Evolutionary conservation across 805 yeast genomes (phyloP).

Genomic region (Metschnikowia hibisci): DNA sequence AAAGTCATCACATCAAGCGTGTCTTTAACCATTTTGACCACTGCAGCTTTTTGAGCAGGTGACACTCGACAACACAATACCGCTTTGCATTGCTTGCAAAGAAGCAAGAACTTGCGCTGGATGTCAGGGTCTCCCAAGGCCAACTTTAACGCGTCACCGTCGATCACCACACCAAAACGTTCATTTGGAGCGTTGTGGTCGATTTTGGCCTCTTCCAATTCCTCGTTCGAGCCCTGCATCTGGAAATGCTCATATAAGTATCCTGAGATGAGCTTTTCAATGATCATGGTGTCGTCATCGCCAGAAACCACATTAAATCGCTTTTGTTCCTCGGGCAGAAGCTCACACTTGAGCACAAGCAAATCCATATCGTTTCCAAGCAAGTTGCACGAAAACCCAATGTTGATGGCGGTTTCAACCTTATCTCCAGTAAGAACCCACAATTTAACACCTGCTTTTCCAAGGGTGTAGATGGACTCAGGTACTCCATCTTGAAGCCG

Average conservation of each 20-base stretch:
- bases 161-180: conserved; percentile 59
- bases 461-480: conserved; percentile 66
- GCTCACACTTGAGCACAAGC: conserved; percentile 47
- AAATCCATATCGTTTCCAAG: conserved; percentile 74
- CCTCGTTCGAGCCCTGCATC: conserved; percentile 59
- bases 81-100: conserved; percentile 72
- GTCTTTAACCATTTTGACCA: conserved; percentile 62
- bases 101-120: conserved; percentile 53
- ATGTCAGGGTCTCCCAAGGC: conserved; percentile 37
- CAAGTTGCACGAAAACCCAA: conserved; percentile 80
- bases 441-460: conserved; percentile 73
- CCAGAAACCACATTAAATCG: conserved; percentile 20
- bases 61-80: conserved; percentile 84
- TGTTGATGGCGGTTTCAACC: conserved; percentile 85
- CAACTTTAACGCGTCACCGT: conserved; percentile 58
- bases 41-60: conserved; percentile 77
- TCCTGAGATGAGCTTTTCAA: conserved; percentile 46
- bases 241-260: conserved; percentile 54
- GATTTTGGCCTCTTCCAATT: conserved; percentile 45
- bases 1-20: conserved; percentile 69
- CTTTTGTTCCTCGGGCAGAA: conserved; percentile 25
- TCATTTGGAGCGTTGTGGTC: conserved; percentile 66
- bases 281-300: conserved; percentile 27
- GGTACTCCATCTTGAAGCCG: conserved; percentile 85
- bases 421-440: conserved; percentile 90